Conservation (phyloP, 306 rosid species). For the Lathyrus oleraceus region DNA sequence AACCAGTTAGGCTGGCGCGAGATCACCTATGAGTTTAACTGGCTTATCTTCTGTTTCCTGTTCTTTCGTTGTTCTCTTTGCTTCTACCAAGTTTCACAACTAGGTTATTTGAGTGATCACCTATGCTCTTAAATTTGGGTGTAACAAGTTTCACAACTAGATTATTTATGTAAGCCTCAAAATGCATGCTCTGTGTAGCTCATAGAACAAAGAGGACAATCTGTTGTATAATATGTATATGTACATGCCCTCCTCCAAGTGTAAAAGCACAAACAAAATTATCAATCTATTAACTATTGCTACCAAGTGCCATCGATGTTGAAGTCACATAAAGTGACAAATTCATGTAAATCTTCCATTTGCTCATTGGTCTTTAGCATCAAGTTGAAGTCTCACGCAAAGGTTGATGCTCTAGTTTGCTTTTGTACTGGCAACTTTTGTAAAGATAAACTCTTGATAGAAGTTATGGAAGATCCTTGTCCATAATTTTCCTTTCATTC, state of each 20-base stretch:
- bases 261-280: slow-evolving; percentile 16
- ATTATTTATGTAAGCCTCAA: slow-evolving; percentile 27
- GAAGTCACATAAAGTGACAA: not conserved
- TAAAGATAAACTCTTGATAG: slow-evolving; percentile 23
- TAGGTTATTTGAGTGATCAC: slow-evolving; percentile 32
- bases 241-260: slow-evolving; percentile 11
- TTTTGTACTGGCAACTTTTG: slow-evolving; percentile 29
- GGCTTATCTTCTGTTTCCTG: slow-evolving; percentile 7
- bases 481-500: slow-evolving; percentile 1
- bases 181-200: slow-evolving; percentile 39
- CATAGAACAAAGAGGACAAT: slow-evolving; percentile 34
- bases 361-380: slow-evolving; percentile 15
- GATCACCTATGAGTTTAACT: slow-evolving; percentile 53
- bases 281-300: slow-evolving; percentile 23
- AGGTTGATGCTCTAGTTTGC: slow-evolving; percentile 37
- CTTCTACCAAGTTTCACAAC: slow-evolving; percentile 34
- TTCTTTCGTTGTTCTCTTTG: slow-evolving; percentile 41
- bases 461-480: slow-evolving; percentile 3
- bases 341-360: slow-evolving; percentile 9
- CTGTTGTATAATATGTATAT: slow-evolving; percentile 36
- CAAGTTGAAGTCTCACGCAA: slow-evolving; percentile 34
- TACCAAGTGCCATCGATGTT: not conserved
- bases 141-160: slow-evolving; percentile 34
- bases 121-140: slow-evolving; percentile 36
- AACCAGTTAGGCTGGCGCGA: slow-evolving; percentile 66